Percentiles rank a stretch among this genome's conserved stretches.
Conservation (phyloP, 176 grass and related monocot species). For the Aegilops bicornis region DNA sequence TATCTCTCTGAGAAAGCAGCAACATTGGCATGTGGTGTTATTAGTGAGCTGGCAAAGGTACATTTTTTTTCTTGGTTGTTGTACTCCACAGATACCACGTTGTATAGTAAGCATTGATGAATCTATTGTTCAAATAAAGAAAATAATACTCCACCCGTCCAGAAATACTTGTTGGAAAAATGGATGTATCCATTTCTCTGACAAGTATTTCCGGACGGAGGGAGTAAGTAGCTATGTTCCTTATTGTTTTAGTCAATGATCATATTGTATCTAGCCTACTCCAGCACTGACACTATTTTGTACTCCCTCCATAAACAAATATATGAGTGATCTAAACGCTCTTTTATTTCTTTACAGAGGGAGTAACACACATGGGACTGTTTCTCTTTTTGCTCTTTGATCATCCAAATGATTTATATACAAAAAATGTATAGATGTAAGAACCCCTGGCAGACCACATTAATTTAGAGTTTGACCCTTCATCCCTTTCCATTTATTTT, state of each 20-base stretch:
- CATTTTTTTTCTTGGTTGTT: constrained; percentile 18
- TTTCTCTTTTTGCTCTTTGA: not conserved
- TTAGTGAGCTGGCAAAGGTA: constrained; percentile 73
- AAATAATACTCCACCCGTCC: not conserved
- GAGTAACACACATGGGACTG: not conserved
- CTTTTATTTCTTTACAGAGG: too few relatives aligned
- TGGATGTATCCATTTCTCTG: too few relatives aligned
- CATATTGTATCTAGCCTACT: not conserved
- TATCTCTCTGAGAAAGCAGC: constrained; percentile 88
- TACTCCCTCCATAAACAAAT: too few relatives aligned
- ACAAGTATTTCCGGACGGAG: too few relatives aligned
- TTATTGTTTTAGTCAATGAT: constrained; percentile 9
- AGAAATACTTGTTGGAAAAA: too few relatives aligned
- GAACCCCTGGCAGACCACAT: not conserved
- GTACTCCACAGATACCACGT: not conserved
- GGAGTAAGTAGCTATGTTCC: not conserved
- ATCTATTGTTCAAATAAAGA: constrained; percentile 1
- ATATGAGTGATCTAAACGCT: too few relatives aligned
- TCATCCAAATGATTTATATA: not conserved
- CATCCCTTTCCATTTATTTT: not conserved
- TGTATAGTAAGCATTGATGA: not conserved
- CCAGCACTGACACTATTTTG: not conserved
- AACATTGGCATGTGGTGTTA: constrained; percentile 62
- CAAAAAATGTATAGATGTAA: not conserved
- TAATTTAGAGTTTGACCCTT: not conserved